Percentiles rank a stretch among this genome's conserved stretches.
phyloP scores from a whole-genome alignment of 2,329 filamentous ascomycete species.

The Fusarium sp. region DNA sequence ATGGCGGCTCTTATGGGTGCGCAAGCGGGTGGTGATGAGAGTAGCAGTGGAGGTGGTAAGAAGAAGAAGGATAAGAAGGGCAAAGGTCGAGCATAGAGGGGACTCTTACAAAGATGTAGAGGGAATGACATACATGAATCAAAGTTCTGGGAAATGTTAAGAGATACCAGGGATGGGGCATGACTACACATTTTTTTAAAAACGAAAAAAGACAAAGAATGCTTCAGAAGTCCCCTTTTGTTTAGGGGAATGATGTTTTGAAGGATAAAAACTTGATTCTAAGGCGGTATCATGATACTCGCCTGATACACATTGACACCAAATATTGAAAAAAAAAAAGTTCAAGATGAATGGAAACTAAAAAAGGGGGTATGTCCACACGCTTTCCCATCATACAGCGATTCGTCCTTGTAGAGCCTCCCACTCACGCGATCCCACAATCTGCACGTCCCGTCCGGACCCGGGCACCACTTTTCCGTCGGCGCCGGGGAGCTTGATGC shows the following conservation, averaged over 20 bases:
- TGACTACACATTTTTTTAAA: constrained; percentile 25
- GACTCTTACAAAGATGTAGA: not conserved
- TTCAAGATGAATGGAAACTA: constrained; percentile 23
- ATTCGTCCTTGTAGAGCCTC: constrained; percentile 61
- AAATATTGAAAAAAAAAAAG: constrained; percentile 17
- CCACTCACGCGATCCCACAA: constrained; percentile 67
- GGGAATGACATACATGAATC: not conserved
- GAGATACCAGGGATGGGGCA: constrained; percentile 34
- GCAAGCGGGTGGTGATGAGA: constrained; percentile 46
- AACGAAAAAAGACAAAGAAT: constrained; percentile 32
- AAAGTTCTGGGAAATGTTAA: constrained; percentile 26
- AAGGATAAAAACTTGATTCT: constrained; percentile 25
- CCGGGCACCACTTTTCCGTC: constrained; percentile 59
- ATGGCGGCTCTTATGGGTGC: constrained; percentile 58
- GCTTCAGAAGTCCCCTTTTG: constrained; percentile 5
- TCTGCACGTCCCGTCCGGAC: constrained; percentile 57
- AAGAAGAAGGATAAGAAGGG: constrained; percentile 65
- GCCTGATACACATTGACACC: constrained; percentile 28
- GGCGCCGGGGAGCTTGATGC: constrained; percentile 60
- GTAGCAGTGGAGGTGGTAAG: constrained; percentile 45
- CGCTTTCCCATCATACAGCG: constrained; percentile 45
- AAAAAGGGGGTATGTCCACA: constrained; percentile 39
- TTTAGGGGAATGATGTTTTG: constrained; percentile 4
- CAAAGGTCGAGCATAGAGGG: constrained; percentile 50
- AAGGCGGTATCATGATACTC: constrained; percentile 23